Conservation (phyloP, 495 filamentous ascomycete species). For the Trichoderma gamsii region DNA sequence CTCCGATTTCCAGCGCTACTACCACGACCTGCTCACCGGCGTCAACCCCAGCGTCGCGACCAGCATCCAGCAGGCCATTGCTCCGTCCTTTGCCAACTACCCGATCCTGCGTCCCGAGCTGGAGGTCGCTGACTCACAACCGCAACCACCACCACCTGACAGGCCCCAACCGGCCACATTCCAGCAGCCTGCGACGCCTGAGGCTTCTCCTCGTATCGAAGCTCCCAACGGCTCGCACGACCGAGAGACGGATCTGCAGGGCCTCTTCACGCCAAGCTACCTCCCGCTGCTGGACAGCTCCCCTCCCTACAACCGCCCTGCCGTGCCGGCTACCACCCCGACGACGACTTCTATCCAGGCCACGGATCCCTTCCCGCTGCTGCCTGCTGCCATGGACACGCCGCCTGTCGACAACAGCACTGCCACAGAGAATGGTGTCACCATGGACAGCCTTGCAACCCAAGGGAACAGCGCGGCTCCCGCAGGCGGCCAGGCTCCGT, state of each 20-base stretch:
- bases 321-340: constrained; percentile 17
- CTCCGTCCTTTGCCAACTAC: constrained; percentile 24
- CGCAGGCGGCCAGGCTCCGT: background rate
- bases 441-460: constrained; percentile 4
- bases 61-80: constrained; percentile 11
- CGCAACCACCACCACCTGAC: too few relatives aligned
- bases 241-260: constrained; percentile 52
- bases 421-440: constrained; percentile 7
- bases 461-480: background rate
- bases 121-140: constrained; percentile 21
- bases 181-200: constrained; percentile 33
- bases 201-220: background rate
- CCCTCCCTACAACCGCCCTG: constrained; percentile 23
- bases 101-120: constrained; percentile 31
- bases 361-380: background rate
- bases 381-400: constrained; percentile 7
- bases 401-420: background rate
- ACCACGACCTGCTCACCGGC: constrained; percentile 38
- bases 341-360: constrained; percentile 1
- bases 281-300: constrained; percentile 50
- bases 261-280: constrained; percentile 54
- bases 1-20: constrained; percentile 42
- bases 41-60: constrained; percentile 37
- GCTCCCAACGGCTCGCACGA: constrained; percentile 38
- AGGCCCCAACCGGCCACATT: constrained; percentile 34